phyloP scores from a whole-genome alignment of 2,329 filamentous ascomycete species.

The Bipolaris victoriae region DNA sequence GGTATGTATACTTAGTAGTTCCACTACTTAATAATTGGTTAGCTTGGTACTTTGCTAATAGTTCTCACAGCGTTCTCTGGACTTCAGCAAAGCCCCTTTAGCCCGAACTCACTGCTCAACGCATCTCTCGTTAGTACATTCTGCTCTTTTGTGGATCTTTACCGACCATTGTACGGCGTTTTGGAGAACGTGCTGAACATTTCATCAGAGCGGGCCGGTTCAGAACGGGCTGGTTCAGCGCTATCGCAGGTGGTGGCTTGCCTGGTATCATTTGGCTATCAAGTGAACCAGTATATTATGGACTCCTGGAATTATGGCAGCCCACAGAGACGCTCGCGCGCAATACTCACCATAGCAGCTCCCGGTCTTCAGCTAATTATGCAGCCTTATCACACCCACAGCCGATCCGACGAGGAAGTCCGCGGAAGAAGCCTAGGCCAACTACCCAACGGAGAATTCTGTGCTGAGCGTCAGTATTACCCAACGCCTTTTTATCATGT shows the following conservation, averaged over 20 bases:
- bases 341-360: conserved; percentile 75
- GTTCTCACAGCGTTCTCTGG: conserved; percentile 65
- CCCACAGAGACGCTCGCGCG: conserved; percentile 67
- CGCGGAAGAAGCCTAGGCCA: conserved; percentile 58
- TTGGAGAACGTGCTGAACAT: conserved; percentile 79
- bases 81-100: conserved; percentile 65
- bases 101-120: conserved; percentile 66
- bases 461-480: conserved; percentile 59
- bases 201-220: conserved; percentile 57
- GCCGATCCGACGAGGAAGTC: conserved; percentile 55
- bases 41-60: background rate
- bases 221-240: conserved; percentile 59
- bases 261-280: conserved; percentile 78
- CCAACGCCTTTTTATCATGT: conserved; percentile 67
- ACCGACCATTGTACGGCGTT: conserved; percentile 74
- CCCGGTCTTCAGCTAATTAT: conserved; percentile 65
- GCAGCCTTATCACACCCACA: conserved; percentile 67
- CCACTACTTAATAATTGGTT: no score
- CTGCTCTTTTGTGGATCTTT: conserved; percentile 74
- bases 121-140: conserved; percentile 80
- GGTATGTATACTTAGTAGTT: conserved; percentile 9
- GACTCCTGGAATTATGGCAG: conserved; percentile 74
- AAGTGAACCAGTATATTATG: conserved; percentile 69
- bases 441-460: conserved; percentile 51
- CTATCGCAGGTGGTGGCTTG: conserved; percentile 76